Conservation (phyloP, 371 early-diverging fungal genomes). For the Coemansia sp. region DNA sequence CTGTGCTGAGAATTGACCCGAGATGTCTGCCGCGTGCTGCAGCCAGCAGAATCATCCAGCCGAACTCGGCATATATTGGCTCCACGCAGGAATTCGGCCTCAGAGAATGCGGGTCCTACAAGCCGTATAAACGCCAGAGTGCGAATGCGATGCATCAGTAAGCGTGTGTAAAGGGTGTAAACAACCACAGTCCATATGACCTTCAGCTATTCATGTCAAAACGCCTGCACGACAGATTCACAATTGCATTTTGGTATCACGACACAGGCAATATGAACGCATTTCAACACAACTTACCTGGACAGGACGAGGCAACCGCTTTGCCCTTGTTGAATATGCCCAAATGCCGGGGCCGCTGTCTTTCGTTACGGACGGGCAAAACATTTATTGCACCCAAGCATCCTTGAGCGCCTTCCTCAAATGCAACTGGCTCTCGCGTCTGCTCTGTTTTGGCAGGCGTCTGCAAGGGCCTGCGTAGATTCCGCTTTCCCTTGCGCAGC, state of each 20-base stretch:
- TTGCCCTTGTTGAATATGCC: constrained; percentile 47
- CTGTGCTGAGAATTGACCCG: not conserved
- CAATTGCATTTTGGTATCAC: not conserved
- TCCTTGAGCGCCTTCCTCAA: not conserved
- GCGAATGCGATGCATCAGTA: not conserved
- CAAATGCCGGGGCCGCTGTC: constrained; percentile 8
- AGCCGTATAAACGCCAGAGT: not conserved
- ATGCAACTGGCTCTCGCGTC: not conserved
- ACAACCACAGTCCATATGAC: not conserved
- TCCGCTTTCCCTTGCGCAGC: constrained; percentile 11
- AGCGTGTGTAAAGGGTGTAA: not conserved
- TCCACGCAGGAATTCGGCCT: constrained; percentile 24
- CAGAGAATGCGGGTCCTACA: constrained; percentile 43
- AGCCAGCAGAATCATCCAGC: constrained; percentile 12
- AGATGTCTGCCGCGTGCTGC: constrained; percentile 6
- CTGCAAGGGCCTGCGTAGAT: constrained; percentile 21
- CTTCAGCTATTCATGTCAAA: not conserved
- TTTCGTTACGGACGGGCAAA: constrained; percentile 7
- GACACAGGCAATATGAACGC: not conserved
- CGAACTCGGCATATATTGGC: constrained; percentile 36
- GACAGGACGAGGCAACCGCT: constrained; percentile 32
- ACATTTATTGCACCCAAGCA: constrained; percentile 25
- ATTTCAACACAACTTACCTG: constrained; percentile 18
- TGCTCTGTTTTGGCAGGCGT: constrained; percentile 8
- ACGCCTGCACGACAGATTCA: not conserved